Evolutionary conservation across 768 basidiomycete genomes (phyloP).

Genomic region (Mycena leptocephala): DNA sequence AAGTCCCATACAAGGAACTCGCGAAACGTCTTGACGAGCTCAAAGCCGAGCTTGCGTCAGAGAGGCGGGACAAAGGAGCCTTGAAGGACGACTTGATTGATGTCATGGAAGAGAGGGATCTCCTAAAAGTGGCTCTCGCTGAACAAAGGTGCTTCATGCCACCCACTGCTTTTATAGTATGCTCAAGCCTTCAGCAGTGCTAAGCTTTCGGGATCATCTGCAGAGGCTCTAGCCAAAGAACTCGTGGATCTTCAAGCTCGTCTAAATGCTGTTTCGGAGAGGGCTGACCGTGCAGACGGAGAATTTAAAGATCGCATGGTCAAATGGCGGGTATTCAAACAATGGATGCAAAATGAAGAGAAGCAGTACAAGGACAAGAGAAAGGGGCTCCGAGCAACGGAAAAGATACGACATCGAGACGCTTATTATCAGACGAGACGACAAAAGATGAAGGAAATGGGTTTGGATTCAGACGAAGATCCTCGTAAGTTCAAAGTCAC

Average conservation of each 20-base stretch:
- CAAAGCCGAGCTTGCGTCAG: slow-evolving; percentile 40
- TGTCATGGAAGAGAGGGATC: slow-evolving; percentile 51
- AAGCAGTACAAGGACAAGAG: slow-evolving; percentile 47
- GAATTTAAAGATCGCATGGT: slow-evolving; percentile 59
- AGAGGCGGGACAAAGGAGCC: slow-evolving; percentile 34
- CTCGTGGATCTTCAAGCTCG: slow-evolving; percentile 26
- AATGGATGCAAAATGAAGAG: slow-evolving; percentile 59
- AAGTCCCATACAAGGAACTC: slow-evolving; percentile 53
- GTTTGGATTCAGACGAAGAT: slow-evolving; percentile 20
- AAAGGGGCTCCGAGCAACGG: slow-evolving; percentile 43
- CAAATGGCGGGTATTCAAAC: slow-evolving; percentile 64
- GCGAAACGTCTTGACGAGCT: slow-evolving; percentile 52
- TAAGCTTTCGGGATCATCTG: slow-evolving; percentile 20
- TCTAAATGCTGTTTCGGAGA: background rate
- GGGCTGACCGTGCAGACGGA: slow-evolving; percentile 60
- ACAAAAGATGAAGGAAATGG: slow-evolving; percentile 33
- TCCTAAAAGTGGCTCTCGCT: background rate
- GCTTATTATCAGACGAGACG: slow-evolving; percentile 36
- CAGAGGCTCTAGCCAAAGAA: slow-evolving; percentile 28
- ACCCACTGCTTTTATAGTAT: background rate
- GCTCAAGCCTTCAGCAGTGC: background rate
- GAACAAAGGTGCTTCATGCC: slow-evolving; percentile 15
- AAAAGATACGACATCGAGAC: slow-evolving; percentile 45
- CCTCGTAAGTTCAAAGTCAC: slow-evolving; percentile 9
- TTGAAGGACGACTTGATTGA: slow-evolving; percentile 64